Percentiles rank a stretch among this genome's conserved stretches.
phyloP scores from a whole-genome alignment of 805 yeast species.

The Candida oleophila region DNA sequence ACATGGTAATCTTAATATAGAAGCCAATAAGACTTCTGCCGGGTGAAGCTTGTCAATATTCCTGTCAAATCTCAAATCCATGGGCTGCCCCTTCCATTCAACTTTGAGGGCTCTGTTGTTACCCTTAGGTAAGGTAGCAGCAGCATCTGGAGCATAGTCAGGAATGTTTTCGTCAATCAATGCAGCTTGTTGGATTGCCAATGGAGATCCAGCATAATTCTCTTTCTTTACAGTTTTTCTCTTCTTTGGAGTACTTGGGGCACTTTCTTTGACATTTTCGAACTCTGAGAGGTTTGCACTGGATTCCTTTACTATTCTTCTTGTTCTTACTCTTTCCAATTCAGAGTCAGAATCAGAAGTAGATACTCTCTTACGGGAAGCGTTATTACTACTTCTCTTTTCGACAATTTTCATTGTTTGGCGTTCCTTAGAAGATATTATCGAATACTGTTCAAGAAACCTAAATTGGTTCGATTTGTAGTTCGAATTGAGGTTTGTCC shows the following conservation, averaged over 20 bases:
- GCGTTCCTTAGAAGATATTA: conserved; percentile 19
- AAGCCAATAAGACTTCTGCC: conserved; percentile 83
- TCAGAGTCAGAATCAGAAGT: conserved; percentile 34
- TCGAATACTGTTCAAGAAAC: conserved; percentile 54
- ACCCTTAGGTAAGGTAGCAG: conserved; percentile 56
- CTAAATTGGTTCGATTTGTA: conserved; percentile 49
- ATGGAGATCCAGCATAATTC: conserved; percentile 30
- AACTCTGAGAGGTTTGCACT: conserved; percentile 4
- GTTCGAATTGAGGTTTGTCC: conserved; percentile 42
- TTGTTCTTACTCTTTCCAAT: conserved; percentile 55
- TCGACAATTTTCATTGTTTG: conserved; percentile 18
- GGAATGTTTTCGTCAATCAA: conserved; percentile 69
- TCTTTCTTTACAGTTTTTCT: conserved; percentile 33
- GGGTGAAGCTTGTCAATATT: conserved; percentile 76
- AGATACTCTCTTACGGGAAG: conserved; percentile 11
- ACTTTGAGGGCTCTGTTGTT: conserved; percentile 74
- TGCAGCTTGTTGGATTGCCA: conserved; percentile 45
- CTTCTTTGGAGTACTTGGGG: conserved; percentile 34
- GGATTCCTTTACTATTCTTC: conserved; percentile 49
- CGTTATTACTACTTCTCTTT: conserved; percentile 11
- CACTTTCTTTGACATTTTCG: background rate
- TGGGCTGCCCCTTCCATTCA: conserved; percentile 98
- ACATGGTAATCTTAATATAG: conserved; percentile 85
- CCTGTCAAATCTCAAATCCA: conserved; percentile 84
- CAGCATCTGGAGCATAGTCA: conserved; percentile 75